Conservation (phyloP, 768 basidiomycete species). For the Kwoniella sp. region DNA sequence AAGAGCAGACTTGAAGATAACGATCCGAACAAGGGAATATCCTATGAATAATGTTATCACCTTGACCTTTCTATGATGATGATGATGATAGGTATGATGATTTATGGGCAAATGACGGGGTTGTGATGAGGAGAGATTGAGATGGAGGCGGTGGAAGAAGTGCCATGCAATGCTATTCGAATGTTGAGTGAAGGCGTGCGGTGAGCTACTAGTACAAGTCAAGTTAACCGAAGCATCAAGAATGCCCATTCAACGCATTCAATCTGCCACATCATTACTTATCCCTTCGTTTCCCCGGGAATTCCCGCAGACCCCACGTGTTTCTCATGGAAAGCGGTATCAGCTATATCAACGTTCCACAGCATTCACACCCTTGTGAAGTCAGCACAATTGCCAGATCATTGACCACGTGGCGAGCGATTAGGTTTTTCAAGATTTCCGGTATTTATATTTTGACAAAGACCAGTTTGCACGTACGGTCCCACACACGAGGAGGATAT, state of each 20-base stretch:
- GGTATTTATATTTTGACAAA: too few relatives aligned
- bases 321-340: background rate
- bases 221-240: too few relatives aligned
- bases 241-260: too few relatives aligned
- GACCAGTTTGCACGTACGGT: too few relatives aligned
- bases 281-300: background rate
- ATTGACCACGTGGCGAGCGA: background rate
- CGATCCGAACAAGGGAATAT: background rate
- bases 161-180: too few relatives aligned
- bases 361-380: too few relatives aligned
- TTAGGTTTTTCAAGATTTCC: conserved; percentile 2
- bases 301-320: background rate
- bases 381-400: background rate
- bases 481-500: too few relatives aligned
- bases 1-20: background rate
- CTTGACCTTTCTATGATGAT: background rate
- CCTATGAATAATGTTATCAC: background rate
- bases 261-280: background rate
- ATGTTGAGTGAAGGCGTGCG: background rate
- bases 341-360: background rate
- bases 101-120: background rate
- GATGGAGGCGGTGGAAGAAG: background rate
- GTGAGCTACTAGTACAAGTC: too few relatives aligned
- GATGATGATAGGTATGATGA: background rate
- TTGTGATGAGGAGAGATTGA: background rate